Base-by-base conservation (phyloP, 495 filamentous ascomycete species). In the Daldinia bambusicola region DNA sequence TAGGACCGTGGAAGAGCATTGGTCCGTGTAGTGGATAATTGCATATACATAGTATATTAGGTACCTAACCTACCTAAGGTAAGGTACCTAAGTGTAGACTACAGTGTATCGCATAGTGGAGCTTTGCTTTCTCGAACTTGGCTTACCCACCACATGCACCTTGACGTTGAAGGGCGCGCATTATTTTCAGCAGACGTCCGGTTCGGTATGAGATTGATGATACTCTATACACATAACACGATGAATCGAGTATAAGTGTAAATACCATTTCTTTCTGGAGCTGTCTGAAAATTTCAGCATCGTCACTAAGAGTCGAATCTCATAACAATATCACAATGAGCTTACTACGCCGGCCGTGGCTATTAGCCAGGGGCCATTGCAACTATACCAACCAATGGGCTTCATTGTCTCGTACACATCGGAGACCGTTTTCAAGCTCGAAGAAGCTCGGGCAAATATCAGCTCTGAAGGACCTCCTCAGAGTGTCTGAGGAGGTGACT, bases 401-500 rank as follows among this genome's bases (percentile, higher is more conserved):
- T 50, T 56, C 32, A 20, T 10, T 66, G 26, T n/a, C 45, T 7
- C 55, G 13, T 59, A 22, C 20, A 13, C 22, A 45, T 18, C 58
- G 18, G 50, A 32, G 58, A 31, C 51, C 59, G 31, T 71, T 74
- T 56, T 67, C 70, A 10, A 61, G 31, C 26, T 70, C 70, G 10
- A 45, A 55, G 43, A 66, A 56, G 30, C 50, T 71, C 18, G 53
- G 6, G 22, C 60, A 13, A 50, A 67, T 18, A 67, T 62, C 52
- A 18, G 74, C 70, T 58, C 70, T 85, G 45, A 87, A 83, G 74
- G 84, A 81, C 55, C 87, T 92, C 72, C 84, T 97, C 61, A 83
- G 84, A 56, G 81, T 98, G 62, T 97, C 93, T 6, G 89, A 92
- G 67, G 94, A 98, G 76, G 89, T 99, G 13, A 84, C 82, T 43